Conservation (phyloP, 805 yeast species). For the Yarrowia porcina region DNA sequence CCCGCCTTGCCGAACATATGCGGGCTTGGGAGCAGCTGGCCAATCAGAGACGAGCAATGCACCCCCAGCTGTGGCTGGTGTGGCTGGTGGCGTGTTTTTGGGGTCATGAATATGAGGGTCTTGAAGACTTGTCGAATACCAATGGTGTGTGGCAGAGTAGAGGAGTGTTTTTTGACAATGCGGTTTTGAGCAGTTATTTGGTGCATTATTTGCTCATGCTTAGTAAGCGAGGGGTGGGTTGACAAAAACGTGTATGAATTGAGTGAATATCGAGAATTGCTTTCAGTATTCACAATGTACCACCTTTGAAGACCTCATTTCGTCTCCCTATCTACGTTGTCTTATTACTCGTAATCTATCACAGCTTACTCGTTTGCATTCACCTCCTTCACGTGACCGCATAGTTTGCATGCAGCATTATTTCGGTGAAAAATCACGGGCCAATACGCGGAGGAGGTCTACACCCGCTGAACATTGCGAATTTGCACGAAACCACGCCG, state of each 20-base stretch:
- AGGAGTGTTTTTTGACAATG: background rate
- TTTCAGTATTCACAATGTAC: too few relatives aligned
- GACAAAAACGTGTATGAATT: too few relatives aligned
- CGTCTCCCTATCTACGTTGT: too few relatives aligned
- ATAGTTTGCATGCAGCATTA: constrained; percentile 14
- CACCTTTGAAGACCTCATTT: too few relatives aligned
- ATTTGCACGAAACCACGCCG: background rate
- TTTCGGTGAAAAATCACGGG: constrained; percentile 8
- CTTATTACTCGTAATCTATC: too few relatives aligned
- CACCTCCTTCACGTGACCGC: background rate
- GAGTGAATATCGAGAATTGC: too few relatives aligned
- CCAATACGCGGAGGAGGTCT: constrained; percentile 1
- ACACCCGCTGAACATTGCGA: background rate
- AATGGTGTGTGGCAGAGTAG: background rate
- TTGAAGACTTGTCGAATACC: background rate
- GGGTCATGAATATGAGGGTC: background rate
- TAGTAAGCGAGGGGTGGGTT: too few relatives aligned
- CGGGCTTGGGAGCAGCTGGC: constrained; percentile 1
- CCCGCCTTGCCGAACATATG: constrained; percentile 11
- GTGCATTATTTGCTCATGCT: constrained; percentile 2
- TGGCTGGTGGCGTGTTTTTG: constrained; percentile 17
- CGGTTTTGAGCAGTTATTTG: background rate
- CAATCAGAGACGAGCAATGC: background rate
- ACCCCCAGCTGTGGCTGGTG: constrained; percentile 20
- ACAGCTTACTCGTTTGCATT: too few relatives aligned